These are phyloP conservation scores for Paraphaeosphaeria sporulosa DNA, from an alignment of 2,329 filamentous ascomycete genomes.

Conservation along the genomic window DNA sequence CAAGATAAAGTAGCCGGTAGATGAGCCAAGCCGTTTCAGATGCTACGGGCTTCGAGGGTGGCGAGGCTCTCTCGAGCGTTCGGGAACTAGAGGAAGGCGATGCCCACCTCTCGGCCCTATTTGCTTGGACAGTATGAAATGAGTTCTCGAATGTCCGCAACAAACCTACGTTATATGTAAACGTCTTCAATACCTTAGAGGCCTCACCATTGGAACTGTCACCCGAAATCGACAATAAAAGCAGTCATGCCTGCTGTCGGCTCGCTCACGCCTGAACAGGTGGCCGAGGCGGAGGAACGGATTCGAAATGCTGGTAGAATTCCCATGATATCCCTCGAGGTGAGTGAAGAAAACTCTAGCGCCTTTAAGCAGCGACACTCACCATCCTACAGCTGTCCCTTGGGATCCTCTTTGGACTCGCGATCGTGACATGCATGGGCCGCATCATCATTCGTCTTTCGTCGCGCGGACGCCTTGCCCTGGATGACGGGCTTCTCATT, in stretches of 20 bases:
- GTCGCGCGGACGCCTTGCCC: slow-evolving; percentile 7
- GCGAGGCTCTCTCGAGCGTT: background rate
- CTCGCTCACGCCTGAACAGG: slow-evolving; percentile 3
- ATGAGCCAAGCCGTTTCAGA: background rate
- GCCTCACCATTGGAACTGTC: background rate
- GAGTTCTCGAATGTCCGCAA: background rate
- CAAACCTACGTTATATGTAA: background rate
- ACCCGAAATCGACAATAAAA: background rate
- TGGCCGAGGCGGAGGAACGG: background rate
- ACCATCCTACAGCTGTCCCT: slow-evolving; percentile 2
- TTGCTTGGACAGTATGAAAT: background rate
- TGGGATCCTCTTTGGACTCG: slow-evolving; percentile 7
- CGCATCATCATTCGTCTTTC: slow-evolving; percentile 12
- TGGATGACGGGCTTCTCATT: slow-evolving; percentile 14
- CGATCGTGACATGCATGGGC: slow-evolving; percentile 1
- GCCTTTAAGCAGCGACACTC: background rate
- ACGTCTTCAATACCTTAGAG: background rate
- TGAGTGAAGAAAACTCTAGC: background rate
- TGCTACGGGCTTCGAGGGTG: background rate
- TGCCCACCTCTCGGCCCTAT: background rate
- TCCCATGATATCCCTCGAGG: background rate
- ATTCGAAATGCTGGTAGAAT: slow-evolving; percentile 4
- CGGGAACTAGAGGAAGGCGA: background rate
- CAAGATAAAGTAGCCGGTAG: background rate
- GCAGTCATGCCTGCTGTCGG: slow-evolving; percentile 4